Evolutionary conservation across 2,329 filamentous ascomycete genomes (phyloP).

Genomic region (Cercospora sp.): DNA sequence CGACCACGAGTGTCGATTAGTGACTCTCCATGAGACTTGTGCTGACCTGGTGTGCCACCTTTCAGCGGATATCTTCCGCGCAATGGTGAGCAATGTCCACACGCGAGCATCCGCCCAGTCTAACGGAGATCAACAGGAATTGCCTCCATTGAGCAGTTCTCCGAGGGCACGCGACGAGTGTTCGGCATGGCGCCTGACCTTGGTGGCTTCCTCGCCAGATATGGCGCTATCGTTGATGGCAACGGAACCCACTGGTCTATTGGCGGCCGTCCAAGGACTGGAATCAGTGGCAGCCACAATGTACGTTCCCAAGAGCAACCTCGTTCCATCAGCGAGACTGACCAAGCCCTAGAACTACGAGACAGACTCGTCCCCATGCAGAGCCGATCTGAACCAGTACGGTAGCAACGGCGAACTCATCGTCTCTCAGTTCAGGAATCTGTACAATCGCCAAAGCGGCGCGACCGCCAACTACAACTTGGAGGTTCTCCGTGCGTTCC

Average conservation of each 20-base stretch:
- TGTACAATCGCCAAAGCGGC: conserved; percentile 32
- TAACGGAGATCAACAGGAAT: conserved; percentile 31
- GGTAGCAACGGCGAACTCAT: conserved; percentile 24
- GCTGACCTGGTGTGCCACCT: not conserved
- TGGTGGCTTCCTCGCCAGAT: conserved; percentile 24
- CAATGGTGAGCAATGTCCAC: conserved; percentile 17
- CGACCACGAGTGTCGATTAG: not conserved
- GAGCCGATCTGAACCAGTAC: conserved; percentile 38
- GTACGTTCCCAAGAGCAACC: not conserved
- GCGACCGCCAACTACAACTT: conserved; percentile 35
- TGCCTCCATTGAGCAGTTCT: conserved; percentile 40
- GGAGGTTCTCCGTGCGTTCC: conserved; percentile 32
- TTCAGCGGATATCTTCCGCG: conserved; percentile 30
- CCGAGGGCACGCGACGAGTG: conserved; percentile 32
- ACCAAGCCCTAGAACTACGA: conserved; percentile 34
- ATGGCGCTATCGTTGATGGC: conserved; percentile 25
- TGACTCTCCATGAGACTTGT: not conserved
- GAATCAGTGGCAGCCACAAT: conserved; percentile 36
- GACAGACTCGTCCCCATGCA: conserved; percentile 37
- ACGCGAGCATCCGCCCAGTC: conserved; percentile 12
- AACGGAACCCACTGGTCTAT: conserved; percentile 27
- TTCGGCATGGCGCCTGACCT: conserved; percentile 38
- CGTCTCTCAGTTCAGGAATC: conserved; percentile 26
- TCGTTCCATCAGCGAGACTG: not conserved
- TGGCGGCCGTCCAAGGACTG: conserved; percentile 24